Evolutionary conservation across 305 asterid genomes (phyloP).

Genomic region (Petunia hybrid): DNA sequence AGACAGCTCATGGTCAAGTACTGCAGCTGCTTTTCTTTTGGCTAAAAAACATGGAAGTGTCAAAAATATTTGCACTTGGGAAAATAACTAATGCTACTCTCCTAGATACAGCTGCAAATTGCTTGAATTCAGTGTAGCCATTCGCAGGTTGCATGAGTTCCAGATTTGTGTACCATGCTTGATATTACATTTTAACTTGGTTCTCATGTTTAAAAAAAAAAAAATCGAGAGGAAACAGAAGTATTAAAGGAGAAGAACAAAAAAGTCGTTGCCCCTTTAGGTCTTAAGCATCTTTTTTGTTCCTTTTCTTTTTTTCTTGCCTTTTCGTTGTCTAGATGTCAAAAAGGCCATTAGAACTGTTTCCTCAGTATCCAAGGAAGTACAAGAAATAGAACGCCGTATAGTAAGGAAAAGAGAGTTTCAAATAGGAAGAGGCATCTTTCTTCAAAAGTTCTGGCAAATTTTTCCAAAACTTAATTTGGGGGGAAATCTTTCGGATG

Average conservation of each 20-base stretch:
- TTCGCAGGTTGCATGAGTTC: not conserved
- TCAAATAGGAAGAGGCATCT: not conserved
- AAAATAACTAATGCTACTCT: conserved; percentile 3
- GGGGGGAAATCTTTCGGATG: not conserved
- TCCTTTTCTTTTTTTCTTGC: not conserved
- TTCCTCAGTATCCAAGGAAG: not conserved
- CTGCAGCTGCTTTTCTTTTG: not conserved
- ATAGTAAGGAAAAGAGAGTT: not conserved
- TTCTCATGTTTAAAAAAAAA: not conserved
- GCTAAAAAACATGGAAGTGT: conserved; percentile 24
- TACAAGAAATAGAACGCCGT: not conserved
- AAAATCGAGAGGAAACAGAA: not conserved
- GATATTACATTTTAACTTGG: not conserved
- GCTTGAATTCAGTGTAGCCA: conserved; percentile 24
- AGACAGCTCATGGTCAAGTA: conserved; percentile 28
- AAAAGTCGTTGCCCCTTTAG: not conserved
- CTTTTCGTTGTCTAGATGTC: not conserved
- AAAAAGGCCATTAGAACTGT: not conserved
- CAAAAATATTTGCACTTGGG: not conserved
- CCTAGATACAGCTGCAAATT: conserved; percentile 24
- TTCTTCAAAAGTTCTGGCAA: not conserved
- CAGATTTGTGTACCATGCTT: conserved; percentile 17
- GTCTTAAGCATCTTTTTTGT: not conserved
- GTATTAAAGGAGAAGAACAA: conserved; percentile 1
- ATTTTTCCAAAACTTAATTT: not conserved